phyloP scores from a whole-genome alignment of 2,329 filamentous ascomycete genomes.

The Alternaria alternata region DNA sequence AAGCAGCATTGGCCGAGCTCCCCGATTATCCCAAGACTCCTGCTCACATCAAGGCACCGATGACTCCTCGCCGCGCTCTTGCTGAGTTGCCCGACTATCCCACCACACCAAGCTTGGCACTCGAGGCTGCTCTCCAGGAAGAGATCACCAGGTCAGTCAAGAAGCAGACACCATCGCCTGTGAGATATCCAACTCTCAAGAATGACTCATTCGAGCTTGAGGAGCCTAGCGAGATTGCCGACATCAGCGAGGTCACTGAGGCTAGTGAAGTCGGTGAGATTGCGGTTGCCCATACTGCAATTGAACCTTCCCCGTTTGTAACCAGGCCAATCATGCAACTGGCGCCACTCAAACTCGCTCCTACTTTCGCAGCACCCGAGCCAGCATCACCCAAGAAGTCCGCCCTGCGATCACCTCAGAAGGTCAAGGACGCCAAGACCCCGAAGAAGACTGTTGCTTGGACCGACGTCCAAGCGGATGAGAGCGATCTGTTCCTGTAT shows the following conservation, averaged over 20 bases:
- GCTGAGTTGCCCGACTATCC: slow-evolving; percentile 35
- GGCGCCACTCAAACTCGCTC: slow-evolving; percentile 25
- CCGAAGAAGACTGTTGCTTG: slow-evolving; percentile 51
- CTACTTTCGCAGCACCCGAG: slow-evolving; percentile 17
- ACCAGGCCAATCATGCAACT: slow-evolving; percentile 22
- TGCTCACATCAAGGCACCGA: slow-evolving; percentile 29
- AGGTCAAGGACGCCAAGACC: slow-evolving; percentile 35
- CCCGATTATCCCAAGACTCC: slow-evolving; percentile 36
- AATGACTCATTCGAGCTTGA: slow-evolving; percentile 23
- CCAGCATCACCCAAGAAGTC: slow-evolving; percentile 42
- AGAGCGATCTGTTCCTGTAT: slow-evolving; percentile 32
- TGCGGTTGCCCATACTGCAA: slow-evolving; percentile 21
- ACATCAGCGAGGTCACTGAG: slow-evolving; percentile 25
- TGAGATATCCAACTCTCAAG: slow-evolving; percentile 16
- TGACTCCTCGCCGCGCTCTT: slow-evolving; percentile 30
- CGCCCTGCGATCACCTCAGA: slow-evolving; percentile 48
- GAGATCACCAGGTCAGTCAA: slow-evolving; percentile 37
- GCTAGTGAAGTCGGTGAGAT: slow-evolving; percentile 22
- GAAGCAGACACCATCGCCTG: slow-evolving; percentile 37
- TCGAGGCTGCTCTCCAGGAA: slow-evolving; percentile 38
- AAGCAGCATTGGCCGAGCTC: slow-evolving; percentile 26
- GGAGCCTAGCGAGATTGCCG: slow-evolving; percentile 20
- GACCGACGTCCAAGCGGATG: slow-evolving; percentile 30
- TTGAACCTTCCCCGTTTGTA: slow-evolving; percentile 17
- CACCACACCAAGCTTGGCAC: slow-evolving; percentile 31